Conservation (phyloP, 768 basidiomycete genomes). For the Leccinum sublutescens region DNA sequence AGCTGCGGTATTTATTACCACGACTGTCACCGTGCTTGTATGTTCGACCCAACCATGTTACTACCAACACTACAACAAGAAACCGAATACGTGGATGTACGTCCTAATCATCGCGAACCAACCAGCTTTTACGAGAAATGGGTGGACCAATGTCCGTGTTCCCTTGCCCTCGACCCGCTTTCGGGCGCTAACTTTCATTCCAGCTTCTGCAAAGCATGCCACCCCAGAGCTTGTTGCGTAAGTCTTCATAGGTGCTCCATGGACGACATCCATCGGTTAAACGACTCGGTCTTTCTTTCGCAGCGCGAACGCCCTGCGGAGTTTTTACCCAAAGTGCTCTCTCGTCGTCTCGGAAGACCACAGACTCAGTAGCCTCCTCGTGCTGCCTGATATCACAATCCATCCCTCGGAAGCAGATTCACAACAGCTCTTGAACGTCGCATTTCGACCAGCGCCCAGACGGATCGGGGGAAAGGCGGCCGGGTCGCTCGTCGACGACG, state of each 20-base stretch:
- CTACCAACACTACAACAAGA: slow-evolving; percentile 14
- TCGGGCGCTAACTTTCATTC: slow-evolving; percentile 1
- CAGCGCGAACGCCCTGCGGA: slow-evolving; percentile 49
- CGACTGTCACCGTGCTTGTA: background rate
- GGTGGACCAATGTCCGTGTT: slow-evolving; percentile 47
- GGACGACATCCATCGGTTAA: slow-evolving; percentile 6
- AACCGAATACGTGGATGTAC: slow-evolving; percentile 27
- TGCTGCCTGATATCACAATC: slow-evolving; percentile 48
- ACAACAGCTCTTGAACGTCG: slow-evolving; percentile 46
- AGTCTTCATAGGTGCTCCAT: slow-evolving; percentile 9
- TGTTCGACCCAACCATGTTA: slow-evolving; percentile 14
- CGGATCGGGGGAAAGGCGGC: slow-evolving; percentile 37
- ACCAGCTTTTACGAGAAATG: slow-evolving; percentile 50
- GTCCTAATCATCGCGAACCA: slow-evolving; percentile 5
- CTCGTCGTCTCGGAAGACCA: slow-evolving; percentile 52
- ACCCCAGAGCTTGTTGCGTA: slow-evolving; percentile 49
- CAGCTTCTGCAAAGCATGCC: slow-evolving; percentile 54
- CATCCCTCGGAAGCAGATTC: slow-evolving; percentile 45
- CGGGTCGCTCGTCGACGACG: slow-evolving; percentile 51
- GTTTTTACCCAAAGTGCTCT: slow-evolving; percentile 61
- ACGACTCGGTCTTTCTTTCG: background rate
- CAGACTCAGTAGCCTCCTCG: slow-evolving; percentile 45
- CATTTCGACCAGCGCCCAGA: slow-evolving; percentile 50
- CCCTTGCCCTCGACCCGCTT: background rate
- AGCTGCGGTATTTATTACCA: slow-evolving; percentile 2